Evolutionary conservation across 306 rosid species (phyloP), one percentile per base, ranked within the genome.

Genomic region (Prunus mira): DNA sequence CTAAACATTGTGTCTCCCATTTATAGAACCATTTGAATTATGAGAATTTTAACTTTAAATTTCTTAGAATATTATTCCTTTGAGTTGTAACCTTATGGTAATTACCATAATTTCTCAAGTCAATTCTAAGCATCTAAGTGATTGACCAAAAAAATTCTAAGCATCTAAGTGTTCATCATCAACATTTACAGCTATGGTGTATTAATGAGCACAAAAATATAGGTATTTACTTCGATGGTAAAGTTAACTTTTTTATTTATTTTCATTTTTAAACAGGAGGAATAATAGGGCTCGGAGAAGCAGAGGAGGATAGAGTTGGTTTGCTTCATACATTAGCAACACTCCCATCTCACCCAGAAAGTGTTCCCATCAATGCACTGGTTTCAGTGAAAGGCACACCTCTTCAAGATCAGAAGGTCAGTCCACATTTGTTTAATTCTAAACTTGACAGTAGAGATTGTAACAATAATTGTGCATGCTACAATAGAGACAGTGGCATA

Each of bases 241-340:
- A 47, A 3, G 6, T 47, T 38, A 32, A 32, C 7, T 24, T 52
- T 25, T 34, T 27, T 82, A 43, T 38, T 38, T 38, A 6, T 38
- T 76, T 61, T 22, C 20, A 20, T 72, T 38, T 10, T 56, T 28
- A 22, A 27, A 76, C 84, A 95, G 98, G 98, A 61, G 98, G 98
- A 85, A 95, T 95, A 83, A 92, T 95, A 49, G 98, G 98, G 66
- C 97, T 95, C 0, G 97, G 97, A 76, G 98, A 95, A 82, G 96
- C 97, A 24, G 98, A 89, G 77, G 98, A 88, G 68, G 98, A 95
- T 74, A 95, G 98, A 55, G 90, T 95, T 57, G 97, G 98, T 82
- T 88, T 95, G 88, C 80, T 92, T 82, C 97, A 95, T 79, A 95
- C 98, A 13, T 86, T 95, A 82, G 93, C 98, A 63, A 92, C 98